These are phyloP conservation scores for Exophiala viscosa DNA, from an alignment of 2,329 filamentous ascomycete species.

Conservation along the genomic window DNA sequence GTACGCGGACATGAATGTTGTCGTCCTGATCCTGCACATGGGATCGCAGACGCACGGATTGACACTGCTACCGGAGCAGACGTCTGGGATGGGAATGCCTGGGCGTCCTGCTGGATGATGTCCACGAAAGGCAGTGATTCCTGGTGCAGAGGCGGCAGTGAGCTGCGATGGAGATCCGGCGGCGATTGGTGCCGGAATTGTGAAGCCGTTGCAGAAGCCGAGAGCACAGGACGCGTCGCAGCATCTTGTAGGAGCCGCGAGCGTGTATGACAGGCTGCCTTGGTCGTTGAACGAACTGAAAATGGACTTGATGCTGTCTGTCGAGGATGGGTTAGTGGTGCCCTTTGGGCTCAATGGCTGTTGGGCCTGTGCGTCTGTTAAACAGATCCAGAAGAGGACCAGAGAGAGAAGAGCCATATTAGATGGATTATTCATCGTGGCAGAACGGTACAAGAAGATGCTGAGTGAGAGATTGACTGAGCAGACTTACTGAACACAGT, in stretches of 20 bases:
- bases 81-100: too few species aligned
- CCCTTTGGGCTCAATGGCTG: not conserved
- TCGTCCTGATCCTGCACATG: too few species aligned
- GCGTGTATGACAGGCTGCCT: not conserved
- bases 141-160: too few species aligned
- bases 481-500: too few species aligned
- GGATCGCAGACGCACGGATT: too few species aligned
- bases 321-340: conserved; percentile 2
- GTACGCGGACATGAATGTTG: too few species aligned
- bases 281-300: conserved; percentile 5
- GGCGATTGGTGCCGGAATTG: not conserved
- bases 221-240: conserved; percentile 7
- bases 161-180: not conserved
- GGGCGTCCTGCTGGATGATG: too few species aligned
- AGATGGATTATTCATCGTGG: not conserved
- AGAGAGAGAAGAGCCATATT: not conserved
- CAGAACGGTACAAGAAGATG: too few species aligned
- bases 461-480: too few species aligned
- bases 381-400: not conserved
- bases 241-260: not conserved
- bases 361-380: not conserved
- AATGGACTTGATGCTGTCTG: conserved; percentile 11
- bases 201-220: not conserved
- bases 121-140: too few species aligned
- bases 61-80: too few species aligned